phyloP scores from a whole-genome alignment of 2,329 filamentous ascomycete genomes.

The Drechslerella stenobrocha region DNA sequence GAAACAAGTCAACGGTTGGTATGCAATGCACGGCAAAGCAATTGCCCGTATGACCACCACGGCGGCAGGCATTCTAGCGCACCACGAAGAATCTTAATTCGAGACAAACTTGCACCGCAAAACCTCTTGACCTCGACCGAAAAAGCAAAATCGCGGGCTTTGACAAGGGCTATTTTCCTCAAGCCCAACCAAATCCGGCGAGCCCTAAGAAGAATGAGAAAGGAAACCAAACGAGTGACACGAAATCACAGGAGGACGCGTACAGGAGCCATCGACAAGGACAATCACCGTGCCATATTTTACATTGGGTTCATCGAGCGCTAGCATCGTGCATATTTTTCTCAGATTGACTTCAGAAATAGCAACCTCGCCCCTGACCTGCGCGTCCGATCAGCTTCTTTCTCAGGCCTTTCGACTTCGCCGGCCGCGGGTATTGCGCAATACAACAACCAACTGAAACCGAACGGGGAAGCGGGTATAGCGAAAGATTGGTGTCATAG shows the following conservation, averaged over 20 bases:
- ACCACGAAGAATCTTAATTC: conserved; percentile 14
- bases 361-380: conserved; percentile 30
- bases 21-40: not conserved
- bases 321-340: conserved; percentile 9
- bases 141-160: conserved; percentile 32
- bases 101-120: not conserved
- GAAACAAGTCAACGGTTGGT: conserved; percentile 2
- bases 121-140: conserved; percentile 7
- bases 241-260: conserved; percentile 49
- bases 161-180: not conserved
- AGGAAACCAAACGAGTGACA: conserved; percentile 48
- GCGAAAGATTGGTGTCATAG: conserved; percentile 48
- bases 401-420: conserved; percentile 9
- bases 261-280: conserved; percentile 12
- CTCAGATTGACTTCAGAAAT: conserved; percentile 6
- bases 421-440: conserved; percentile 48
- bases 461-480: conserved; percentile 42
- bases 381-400: conserved; percentile 33
- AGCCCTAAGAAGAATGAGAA: conserved; percentile 41
- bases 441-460: conserved; percentile 41
- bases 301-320: conserved; percentile 11
- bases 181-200: conserved; percentile 43
- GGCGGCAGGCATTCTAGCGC: conserved; percentile 4
- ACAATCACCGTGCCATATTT: conserved; percentile 1
- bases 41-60: not conserved